Percentiles rank a stretch among this genome's conserved stretches.
Conservation (phyloP, 1,284 basidiomycete genomes). For the Ustilago crameri region DNA sequence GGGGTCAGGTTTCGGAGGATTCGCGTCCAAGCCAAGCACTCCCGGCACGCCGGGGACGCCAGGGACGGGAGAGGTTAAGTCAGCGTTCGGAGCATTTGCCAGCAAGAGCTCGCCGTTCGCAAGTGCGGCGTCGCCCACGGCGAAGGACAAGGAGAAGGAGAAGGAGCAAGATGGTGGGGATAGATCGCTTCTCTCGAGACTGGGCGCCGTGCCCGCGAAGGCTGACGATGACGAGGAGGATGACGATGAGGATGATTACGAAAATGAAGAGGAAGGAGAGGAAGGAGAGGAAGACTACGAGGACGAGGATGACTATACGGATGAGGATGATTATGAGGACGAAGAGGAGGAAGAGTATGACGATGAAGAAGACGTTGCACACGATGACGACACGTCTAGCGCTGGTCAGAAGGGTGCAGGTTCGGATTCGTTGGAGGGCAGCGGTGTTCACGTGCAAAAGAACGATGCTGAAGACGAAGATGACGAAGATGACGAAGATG, state of each 20-base stretch:
- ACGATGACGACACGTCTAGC: conserved; percentile 2
- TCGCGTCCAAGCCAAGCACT: conserved; percentile 1
- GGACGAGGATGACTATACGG: conserved; percentile 15
- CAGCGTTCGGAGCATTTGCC: conserved; percentile 22
- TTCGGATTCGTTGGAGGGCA: conserved; percentile 24
- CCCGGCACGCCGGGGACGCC: conserved; percentile 1
- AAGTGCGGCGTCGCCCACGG: conserved; percentile 2
- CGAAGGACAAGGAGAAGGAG: conserved; percentile 8
- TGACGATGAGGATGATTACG: conserved; percentile 35
- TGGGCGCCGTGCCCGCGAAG: conserved; percentile 8
- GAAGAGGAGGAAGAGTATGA: conserved; percentile 17
- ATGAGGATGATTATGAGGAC: conserved; percentile 24
- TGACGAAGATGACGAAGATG: conserved; percentile 22
- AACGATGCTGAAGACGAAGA: conserved; percentile 48
- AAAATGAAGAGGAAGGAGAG: conserved; percentile 48
- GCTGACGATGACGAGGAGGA: conserved; percentile 69
- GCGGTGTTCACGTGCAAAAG: conserved; percentile 23
- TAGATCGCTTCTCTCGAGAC: conserved; percentile 16
- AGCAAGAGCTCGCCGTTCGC: conserved; percentile 27
- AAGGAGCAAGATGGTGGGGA: conserved; percentile 9
- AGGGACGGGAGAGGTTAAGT: conserved; percentile 22
- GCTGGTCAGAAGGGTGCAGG: conserved; percentile 45
- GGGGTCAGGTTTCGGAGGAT: conserved; percentile 10
- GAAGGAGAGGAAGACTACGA: conserved; percentile 59
- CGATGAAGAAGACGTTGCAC: conserved; percentile 28